Percentiles rank a stretch among this genome's conserved stretches.
phyloP scores from a whole-genome alignment of 2,329 filamentous ascomycete genomes.

The Fusarium albidum region DNA sequence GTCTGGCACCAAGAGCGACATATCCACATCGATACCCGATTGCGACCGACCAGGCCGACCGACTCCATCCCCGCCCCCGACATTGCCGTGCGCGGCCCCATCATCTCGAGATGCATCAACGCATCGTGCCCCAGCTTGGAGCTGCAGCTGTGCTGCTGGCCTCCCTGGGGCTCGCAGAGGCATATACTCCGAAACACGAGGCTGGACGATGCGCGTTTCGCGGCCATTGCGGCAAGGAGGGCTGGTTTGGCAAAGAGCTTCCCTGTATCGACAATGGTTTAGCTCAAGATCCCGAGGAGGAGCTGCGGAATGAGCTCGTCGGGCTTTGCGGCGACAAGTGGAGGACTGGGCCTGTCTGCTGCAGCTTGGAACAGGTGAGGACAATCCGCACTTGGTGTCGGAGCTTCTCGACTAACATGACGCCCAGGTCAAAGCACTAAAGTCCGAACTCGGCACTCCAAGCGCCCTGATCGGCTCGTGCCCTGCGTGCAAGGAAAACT shows the following conservation, averaged over 20 bases:
- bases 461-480: conserved; percentile 91
- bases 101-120: conserved; percentile 44
- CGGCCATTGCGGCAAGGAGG: conserved; percentile 89
- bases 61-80: conserved; percentile 21
- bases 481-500: conserved; percentile 97
- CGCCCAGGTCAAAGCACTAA: conserved; percentile 76
- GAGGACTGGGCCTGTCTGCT: conserved; percentile 86
- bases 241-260: conserved; percentile 87
- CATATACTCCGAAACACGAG: conserved; percentile 74
- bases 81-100: conserved; percentile 31
- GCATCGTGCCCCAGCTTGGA: conserved; percentile 43
- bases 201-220: conserved; percentile 88
- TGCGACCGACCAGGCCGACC: conserved; percentile 20
- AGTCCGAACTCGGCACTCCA: conserved; percentile 85
- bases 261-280: conserved; percentile 92
- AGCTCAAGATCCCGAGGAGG: conserved; percentile 76
- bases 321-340: conserved; percentile 88
- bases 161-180: conserved; percentile 38
- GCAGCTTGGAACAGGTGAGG: conserved; percentile 76
- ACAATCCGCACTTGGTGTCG: conserved; percentile 23
- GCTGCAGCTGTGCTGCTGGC: conserved; percentile 43
- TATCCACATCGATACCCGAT: conserved; percentile 19
- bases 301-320: conserved; percentile 79
- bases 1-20: conserved; percentile 14
- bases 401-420: conserved; percentile 15